These are phyloP conservation scores for Erythrobasidium yunnanense DNA, from an alignment of 768 basidiomycete species.

Conservation along the genomic window DNA sequence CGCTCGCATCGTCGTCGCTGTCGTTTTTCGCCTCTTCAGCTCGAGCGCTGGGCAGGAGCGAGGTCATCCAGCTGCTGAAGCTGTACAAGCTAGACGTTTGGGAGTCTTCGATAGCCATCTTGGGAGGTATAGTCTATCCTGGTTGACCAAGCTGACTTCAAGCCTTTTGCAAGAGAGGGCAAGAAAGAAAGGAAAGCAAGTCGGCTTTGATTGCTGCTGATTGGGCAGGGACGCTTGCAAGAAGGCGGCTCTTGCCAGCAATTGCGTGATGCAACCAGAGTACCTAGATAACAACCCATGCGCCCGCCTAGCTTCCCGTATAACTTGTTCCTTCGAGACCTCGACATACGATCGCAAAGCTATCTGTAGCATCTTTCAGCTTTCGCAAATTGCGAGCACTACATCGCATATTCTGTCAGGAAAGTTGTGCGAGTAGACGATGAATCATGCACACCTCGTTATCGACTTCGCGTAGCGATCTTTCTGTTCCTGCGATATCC, in stretches of 20 bases:
- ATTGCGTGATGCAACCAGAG: no score
- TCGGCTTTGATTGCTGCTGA: neutral
- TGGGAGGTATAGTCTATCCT: neutral
- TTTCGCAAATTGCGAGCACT: conserved; percentile 15
- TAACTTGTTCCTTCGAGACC: conserved; percentile 18
- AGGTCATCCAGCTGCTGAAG: conserved; percentile 23
- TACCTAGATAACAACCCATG: no score
- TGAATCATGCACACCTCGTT: neutral
- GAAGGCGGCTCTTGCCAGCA: no score
- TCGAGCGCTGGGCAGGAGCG: conserved; percentile 8
- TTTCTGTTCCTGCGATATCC: conserved; percentile 23
- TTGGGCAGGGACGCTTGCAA: no score
- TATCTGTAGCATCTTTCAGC: conserved; percentile 18
- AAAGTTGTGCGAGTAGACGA: neutral
- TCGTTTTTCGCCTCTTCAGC: conserved; percentile 4
- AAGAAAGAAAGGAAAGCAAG: neutral
- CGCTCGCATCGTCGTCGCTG: no score
- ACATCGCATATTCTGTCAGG: neutral
- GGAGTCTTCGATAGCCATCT: neutral
- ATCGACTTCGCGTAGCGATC: conserved; percentile 17
- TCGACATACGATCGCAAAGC: conserved; percentile 25
- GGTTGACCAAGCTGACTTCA: neutral
- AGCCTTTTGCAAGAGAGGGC: neutral
- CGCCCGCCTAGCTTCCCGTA: neutral
- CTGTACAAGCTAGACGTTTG: neutral